A percentile compares a stretch with the other conserved stretches of the same genome.
Conservation (phyloP, 108 stramenopile species). For the Cyclotella distinguenda region DNA sequence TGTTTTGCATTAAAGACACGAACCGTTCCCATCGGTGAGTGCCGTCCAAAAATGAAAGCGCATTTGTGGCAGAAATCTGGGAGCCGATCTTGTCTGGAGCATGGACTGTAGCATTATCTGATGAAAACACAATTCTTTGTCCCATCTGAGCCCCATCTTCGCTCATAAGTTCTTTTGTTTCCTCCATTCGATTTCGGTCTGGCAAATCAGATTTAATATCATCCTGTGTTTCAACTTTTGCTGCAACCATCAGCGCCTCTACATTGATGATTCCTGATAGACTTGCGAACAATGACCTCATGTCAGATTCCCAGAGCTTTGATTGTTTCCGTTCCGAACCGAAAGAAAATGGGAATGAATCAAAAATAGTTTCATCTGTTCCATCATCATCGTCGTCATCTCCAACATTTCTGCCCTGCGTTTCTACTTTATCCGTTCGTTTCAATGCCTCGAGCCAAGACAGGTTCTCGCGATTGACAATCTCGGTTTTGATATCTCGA, state of each 20-base stretch:
- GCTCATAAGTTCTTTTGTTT: neutral
- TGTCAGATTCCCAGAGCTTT: constrained; percentile 31
- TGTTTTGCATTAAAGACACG: constrained; percentile 30
- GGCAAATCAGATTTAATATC: constrained; percentile 18
- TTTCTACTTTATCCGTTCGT: neutral
- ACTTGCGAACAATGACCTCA: constrained; percentile 38
- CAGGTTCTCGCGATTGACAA: too few relatives aligned
- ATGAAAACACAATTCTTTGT: neutral
- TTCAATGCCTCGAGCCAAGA: too few relatives aligned
- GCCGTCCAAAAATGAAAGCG: constrained; percentile 45
- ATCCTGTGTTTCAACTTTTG: constrained; percentile 1
- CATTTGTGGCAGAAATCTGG: neutral
- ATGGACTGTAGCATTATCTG: neutral
- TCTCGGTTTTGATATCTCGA: neutral
- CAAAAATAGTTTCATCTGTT: constrained; percentile 8
- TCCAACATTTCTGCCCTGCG: neutral
- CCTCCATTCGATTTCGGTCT: constrained; percentile 3
- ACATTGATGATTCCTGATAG: constrained; percentile 43
- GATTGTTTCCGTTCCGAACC: constrained; percentile 1
- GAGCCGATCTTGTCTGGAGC: neutral
- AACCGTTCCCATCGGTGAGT: constrained; percentile 44
- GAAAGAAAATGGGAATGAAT: constrained; percentile 29
- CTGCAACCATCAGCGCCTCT: constrained; percentile 39
- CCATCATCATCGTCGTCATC: neutral
- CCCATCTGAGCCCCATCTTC: too few relatives aligned